phyloP scores from a whole-genome alignment of 805 yeast genomes.

The Metschnikowia shivogae region DNA sequence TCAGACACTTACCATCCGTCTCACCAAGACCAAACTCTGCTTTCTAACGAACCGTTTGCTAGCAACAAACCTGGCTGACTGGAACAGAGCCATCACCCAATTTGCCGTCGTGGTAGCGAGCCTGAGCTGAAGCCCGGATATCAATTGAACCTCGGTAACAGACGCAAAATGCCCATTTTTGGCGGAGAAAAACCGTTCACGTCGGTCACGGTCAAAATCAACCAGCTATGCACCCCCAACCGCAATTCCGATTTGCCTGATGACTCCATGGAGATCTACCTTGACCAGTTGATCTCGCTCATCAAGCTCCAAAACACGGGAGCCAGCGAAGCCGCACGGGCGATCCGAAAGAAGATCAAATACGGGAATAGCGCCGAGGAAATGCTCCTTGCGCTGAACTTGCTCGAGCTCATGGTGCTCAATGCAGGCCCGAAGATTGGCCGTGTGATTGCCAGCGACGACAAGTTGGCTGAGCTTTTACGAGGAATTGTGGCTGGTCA shows the following conservation, averaged over 20 bases:
- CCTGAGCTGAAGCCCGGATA: no score
- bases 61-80: no score
- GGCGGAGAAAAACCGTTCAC: constrained; percentile 66
- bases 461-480: constrained; percentile 61
- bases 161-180: constrained; percentile 24
- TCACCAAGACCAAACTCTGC: no score
- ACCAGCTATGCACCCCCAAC: constrained; percentile 45
- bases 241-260: constrained; percentile 35
- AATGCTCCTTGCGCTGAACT: constrained; percentile 59
- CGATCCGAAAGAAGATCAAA: constrained; percentile 82
- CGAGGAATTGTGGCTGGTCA: constrained; percentile 42
- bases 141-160: no score
- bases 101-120: no score
- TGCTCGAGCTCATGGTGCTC: constrained; percentile 36
- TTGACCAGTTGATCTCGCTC: constrained; percentile 57
- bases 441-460: constrained; percentile 57
- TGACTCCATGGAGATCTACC: constrained; percentile 38
- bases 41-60: no score
- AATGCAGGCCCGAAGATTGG: constrained; percentile 43
- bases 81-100: no score
- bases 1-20: no score
- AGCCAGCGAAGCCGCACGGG: constrained; percentile 79
- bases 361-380: constrained; percentile 62
- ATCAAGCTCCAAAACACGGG: constrained; percentile 38
- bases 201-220: constrained; percentile 62